Evolutionary conservation across 768 basidiomycete genomes (phyloP).

Genomic region (Melanogaster broomeanus): DNA sequence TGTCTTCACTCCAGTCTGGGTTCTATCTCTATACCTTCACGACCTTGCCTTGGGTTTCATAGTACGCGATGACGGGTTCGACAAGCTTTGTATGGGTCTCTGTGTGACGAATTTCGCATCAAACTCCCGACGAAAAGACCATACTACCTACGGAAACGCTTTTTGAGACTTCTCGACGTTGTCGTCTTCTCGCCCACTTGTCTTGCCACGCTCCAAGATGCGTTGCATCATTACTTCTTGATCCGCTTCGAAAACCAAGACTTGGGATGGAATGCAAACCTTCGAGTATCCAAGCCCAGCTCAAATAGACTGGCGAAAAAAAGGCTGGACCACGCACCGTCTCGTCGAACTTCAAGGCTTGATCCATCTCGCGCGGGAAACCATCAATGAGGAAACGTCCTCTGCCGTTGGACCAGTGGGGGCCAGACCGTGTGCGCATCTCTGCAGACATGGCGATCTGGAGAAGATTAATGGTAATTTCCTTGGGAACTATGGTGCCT

Average conservation of each 20-base stretch:
- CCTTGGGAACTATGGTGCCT: conserved; percentile 94
- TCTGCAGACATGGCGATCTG: conserved; percentile 85
- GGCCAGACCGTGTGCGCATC: conserved; percentile 44
- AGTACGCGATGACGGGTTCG: conserved; percentile 93
- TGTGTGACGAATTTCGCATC: conserved; percentile 24
- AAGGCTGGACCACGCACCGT: conserved; percentile 49
- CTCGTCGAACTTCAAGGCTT: conserved; percentile 88
- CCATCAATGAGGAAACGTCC: conserved; percentile 96
- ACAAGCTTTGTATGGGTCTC: conserved; percentile 85
- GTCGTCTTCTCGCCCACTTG: conserved; percentile 94
- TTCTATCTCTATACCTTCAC: conserved; percentile 58
- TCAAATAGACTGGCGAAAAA: not conserved
- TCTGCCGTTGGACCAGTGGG: conserved; percentile 67
- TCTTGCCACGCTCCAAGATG: conserved; percentile 87
- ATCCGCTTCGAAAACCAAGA: conserved; percentile 85
- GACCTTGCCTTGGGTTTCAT: conserved; percentile 66
- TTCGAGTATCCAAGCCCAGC: conserved; percentile 26
- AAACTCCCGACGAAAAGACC: not conserved
- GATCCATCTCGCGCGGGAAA: conserved; percentile 99
- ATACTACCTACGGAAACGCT: conserved; percentile 80
- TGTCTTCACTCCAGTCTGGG: not conserved
- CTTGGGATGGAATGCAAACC: conserved; percentile 80
- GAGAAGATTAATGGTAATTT: conserved; percentile 93
- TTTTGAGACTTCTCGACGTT: conserved; percentile 91
- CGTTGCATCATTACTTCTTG: conserved; percentile 87